phyloP scores from a whole-genome alignment of 371 early-diverging fungal species.

The Zychaea mexicana region DNA sequence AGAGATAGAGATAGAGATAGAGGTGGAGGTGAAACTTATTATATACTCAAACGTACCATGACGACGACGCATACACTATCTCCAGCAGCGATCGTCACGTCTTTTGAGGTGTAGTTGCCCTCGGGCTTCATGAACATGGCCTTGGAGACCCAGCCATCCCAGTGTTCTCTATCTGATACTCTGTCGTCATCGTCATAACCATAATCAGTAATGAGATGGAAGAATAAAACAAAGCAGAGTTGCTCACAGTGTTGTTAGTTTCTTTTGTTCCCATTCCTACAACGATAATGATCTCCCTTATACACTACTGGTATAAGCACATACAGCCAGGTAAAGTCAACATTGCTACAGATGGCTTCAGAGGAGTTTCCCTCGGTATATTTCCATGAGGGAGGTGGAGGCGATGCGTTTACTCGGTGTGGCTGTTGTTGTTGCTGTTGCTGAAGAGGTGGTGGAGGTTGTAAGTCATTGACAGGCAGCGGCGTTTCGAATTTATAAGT shows the following conservation, averaged over 20 bases:
- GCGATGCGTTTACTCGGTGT: too few relatives aligned
- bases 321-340: conserved; percentile 38
- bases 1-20: too few relatives aligned
- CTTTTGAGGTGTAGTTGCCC: conserved; percentile 31
- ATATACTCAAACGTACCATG: conserved; percentile 33
- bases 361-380: too few relatives aligned
- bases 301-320: too few relatives aligned
- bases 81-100: conserved; percentile 28
- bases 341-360: conserved; percentile 22
- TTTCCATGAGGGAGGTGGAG: too few relatives aligned
- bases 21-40: too few relatives aligned
- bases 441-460: conserved; percentile 12
- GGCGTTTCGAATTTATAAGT: conserved; percentile 14
- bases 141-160: conserved; percentile 44
- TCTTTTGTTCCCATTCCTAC: conserved; percentile 5
- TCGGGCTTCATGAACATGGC: conserved; percentile 39
- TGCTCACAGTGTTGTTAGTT: too few relatives aligned
- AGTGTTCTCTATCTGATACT: conserved; percentile 33
- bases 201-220: too few relatives aligned
- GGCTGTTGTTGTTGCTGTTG: too few relatives aligned
- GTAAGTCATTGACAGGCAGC: conserved; percentile 14
- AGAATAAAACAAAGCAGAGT: too few relatives aligned
- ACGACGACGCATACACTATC: conserved; percentile 39
- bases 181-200: too few relatives aligned
- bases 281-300: too few relatives aligned